Base-by-base conservation (phyloP, 306 rosid genomes). In the Cucumis hystrix region DNA sequence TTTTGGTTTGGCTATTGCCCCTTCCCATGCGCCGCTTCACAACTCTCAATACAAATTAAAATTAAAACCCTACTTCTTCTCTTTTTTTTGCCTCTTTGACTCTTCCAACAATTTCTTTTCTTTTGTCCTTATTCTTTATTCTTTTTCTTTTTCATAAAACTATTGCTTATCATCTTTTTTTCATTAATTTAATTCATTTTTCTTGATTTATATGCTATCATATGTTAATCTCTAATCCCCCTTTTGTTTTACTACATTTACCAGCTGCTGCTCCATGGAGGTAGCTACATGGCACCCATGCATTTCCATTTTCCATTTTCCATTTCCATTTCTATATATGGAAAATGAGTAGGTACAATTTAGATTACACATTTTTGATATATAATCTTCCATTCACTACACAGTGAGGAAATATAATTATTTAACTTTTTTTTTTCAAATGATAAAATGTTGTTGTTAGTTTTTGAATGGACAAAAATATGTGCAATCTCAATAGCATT, bases 1-100 rank as follows among this genome's bases (percentile, higher is more conserved):
- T 80, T 80, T 37, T 43, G 39, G 77, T 39, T 83, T 84, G 93
- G 81, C 96, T 75, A 74, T 85, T 89, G 85, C 86, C 75, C 23
- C 25, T 58, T 59, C 85, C 97, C 85, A 86, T 83, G 61, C 94
- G 97, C 92, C 97, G 79, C 89, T 87, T 89, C 87, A 0, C 91
- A 49, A 16, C 56, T n/a, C 61, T 7, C 33, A 30, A 30, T 3
- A 30, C 4, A 30, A 30, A 30, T 30, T 30, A 23, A 23, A 23
- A 23, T 23, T 23, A 23, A 23, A 11, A 47, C 59, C 59, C 76
- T 67, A 17, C 17, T 39, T 66, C 72, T 7, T 20, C 20, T 18
- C 10, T 11, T 69, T 18, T 18, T 14, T 10, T 18, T 40, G 74
- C 30, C 74, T 69, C 58, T 45, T 69, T 69, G 75, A 21, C 75